Percentiles rank a stretch among this genome's conserved stretches.
phyloP scores from a whole-genome alignment of 2,329 filamentous ascomycete species.

The Gaeumannomyces sp. region DNA sequence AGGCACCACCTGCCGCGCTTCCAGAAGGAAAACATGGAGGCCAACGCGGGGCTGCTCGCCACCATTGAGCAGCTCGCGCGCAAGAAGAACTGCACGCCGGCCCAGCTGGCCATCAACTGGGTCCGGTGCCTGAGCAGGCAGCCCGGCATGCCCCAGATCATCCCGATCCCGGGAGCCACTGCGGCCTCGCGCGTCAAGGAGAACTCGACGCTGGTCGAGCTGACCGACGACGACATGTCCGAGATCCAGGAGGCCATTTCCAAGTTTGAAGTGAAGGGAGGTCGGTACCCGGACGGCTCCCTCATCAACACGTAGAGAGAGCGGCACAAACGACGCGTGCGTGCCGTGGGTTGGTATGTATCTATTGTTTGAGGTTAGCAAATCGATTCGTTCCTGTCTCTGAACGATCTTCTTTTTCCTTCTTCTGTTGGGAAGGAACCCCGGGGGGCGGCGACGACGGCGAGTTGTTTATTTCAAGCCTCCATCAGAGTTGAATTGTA shows the following conservation, averaged over 20 bases:
- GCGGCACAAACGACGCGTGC: neutral
- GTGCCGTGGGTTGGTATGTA: neutral
- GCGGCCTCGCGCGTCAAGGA: slow-evolving; percentile 30
- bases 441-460: too few relatives aligned
- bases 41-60: slow-evolving; percentile 44
- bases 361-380: neutral
- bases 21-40: slow-evolving; percentile 42
- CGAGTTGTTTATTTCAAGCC: neutral
- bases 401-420: neutral
- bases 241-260: slow-evolving; percentile 11
- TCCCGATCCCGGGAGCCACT: slow-evolving; percentile 46
- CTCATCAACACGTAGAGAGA: slow-evolving; percentile 9
- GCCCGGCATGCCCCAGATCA: slow-evolving; percentile 33
- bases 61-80: slow-evolving; percentile 39
- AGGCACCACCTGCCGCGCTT: slow-evolving; percentile 35
- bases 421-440: too few relatives aligned
- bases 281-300: slow-evolving; percentile 6
- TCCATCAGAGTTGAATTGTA: slow-evolving; percentile 6
- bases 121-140: slow-evolving; percentile 31
- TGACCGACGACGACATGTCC: slow-evolving; percentile 11
- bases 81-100: slow-evolving; percentile 39
- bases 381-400: neutral
- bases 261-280: slow-evolving; percentile 9
- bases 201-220: slow-evolving; percentile 11
- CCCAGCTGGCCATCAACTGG: slow-evolving; percentile 50